Evolutionary conservation across 768 basidiomycete genomes (phyloP).

Genomic region (Serendipita sp.): DNA sequence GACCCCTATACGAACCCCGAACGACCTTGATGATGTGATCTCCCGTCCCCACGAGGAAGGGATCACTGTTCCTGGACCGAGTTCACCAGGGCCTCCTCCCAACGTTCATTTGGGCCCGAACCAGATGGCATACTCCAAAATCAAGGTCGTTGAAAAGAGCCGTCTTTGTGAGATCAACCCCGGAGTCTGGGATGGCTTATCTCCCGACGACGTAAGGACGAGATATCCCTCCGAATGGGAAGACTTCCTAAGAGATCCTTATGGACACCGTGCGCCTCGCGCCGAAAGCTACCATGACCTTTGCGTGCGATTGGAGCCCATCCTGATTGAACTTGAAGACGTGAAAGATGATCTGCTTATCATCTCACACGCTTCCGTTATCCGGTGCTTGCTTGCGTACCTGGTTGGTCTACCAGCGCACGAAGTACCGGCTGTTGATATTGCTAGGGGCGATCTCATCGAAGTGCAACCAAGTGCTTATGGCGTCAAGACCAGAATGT

Average conservation of each 20-base stretch:
- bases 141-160: conserved; percentile 85
- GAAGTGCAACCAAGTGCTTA: conserved; percentile 36
- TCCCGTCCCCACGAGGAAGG: conserved; percentile 18
- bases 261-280: conserved; percentile 76
- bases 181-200: conserved; percentile 91
- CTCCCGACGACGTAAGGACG: conserved; percentile 73
- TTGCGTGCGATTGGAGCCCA: conserved; percentile 80
- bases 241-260: conserved; percentile 82
- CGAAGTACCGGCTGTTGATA: conserved; percentile 94
- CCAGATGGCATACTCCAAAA: conserved; percentile 19
- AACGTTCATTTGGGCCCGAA: conserved; percentile 11
- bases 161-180: conserved; percentile 99
- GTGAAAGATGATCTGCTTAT: conserved; percentile 90
- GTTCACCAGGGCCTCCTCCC: conserved; percentile 8
- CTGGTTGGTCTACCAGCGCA: conserved; percentile 86
- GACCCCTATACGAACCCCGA: background rate
- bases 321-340: conserved; percentile 84
- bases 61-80: background rate
- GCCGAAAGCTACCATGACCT: conserved; percentile 98
- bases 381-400: conserved; percentile 86
- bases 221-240: conserved; percentile 92
- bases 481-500: conserved; percentile 29
- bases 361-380: conserved; percentile 93
- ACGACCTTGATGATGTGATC: background rate
- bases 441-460: conserved; percentile 89